Percentiles rank a stretch among this genome's conserved stretches.
Evolutionary conservation across 164 flowering plant species (phyloP).

Genomic region (Umbilicus rupestris): DNA sequence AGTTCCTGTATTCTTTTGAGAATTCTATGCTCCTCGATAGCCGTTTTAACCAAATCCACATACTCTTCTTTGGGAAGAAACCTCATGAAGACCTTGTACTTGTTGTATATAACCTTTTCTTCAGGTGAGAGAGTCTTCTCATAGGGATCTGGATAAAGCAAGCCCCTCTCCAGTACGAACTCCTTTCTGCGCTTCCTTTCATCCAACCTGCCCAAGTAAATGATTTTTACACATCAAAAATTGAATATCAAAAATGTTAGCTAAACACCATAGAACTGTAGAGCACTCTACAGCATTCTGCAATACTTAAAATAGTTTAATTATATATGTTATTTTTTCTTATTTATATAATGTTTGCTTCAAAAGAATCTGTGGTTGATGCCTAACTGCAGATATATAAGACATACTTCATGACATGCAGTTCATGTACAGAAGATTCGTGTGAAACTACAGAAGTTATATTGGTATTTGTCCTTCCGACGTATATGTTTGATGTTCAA

Average conservation of each 20-base stretch:
- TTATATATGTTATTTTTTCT: background rate
- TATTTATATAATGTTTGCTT: background rate
- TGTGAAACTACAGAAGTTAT: too few species aligned
- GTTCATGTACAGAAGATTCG: background rate
- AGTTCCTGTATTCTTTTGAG: constrained; percentile 68
- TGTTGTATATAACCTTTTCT: constrained; percentile 60
- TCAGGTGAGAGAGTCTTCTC: constrained; percentile 60
- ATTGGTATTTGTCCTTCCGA: too few species aligned
- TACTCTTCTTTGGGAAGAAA: constrained; percentile 79
- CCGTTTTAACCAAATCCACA: constrained; percentile 44
- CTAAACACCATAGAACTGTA: background rate
- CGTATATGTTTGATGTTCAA: too few species aligned
- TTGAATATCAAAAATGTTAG: background rate
- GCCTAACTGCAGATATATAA: background rate
- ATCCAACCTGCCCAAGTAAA: constrained; percentile 57
- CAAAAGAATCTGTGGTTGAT: background rate
- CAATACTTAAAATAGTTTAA: background rate
- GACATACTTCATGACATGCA: background rate
- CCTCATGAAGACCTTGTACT: constrained; percentile 74
- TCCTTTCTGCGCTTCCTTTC: constrained; percentile 93
- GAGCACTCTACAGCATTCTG: background rate
- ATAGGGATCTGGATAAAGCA: constrained; percentile 63
- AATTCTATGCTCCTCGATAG: constrained; percentile 64
- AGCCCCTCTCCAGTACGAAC: constrained; percentile 73
- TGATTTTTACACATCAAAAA: background rate